phyloP scores from a whole-genome alignment of 805 yeast species.

The Metschnikowia shivogae region DNA sequence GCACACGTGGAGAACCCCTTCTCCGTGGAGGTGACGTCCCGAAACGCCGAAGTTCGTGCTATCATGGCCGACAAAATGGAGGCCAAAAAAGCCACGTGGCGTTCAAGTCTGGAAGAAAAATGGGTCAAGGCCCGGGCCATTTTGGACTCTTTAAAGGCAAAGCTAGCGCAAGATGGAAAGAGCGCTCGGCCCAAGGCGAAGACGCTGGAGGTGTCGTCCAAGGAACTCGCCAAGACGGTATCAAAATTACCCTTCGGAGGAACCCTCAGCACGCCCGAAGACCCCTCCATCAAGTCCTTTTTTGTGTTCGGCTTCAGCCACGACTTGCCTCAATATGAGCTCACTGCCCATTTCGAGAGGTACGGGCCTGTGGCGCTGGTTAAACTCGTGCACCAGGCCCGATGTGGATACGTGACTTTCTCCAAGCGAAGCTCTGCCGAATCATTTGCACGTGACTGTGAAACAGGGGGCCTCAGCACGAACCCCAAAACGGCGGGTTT shows the following conservation, averaged over 20 bases:
- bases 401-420: constrained; percentile 63
- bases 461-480: constrained; percentile 23
- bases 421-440: constrained; percentile 49
- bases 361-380: constrained; percentile 47
- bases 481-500: constrained; percentile 30
- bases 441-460: constrained; percentile 24
- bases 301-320: constrained; percentile 74
- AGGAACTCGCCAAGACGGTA: constrained; percentile 35
- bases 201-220: constrained; percentile 41
- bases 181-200: constrained; percentile 15
- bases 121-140: constrained; percentile 44
- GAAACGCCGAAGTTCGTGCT: constrained; percentile 36
- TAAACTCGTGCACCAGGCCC: constrained; percentile 52
- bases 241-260: constrained; percentile 69
- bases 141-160: constrained; percentile 44
- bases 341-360: constrained; percentile 47
- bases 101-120: constrained; percentile 10
- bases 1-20: constrained; percentile 40
- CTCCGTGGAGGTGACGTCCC: constrained; percentile 24
- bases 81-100: constrained; percentile 41
- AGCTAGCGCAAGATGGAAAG: constrained; percentile 18
- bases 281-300: constrained; percentile 46
- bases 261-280: constrained; percentile 38
- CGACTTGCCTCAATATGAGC: constrained; percentile 58
- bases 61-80: constrained; percentile 45